Percentiles rank a stretch among this genome's conserved stretches.
Conservation (phyloP, 345 rosid genomes). For the Kandelia obovata region DNA sequence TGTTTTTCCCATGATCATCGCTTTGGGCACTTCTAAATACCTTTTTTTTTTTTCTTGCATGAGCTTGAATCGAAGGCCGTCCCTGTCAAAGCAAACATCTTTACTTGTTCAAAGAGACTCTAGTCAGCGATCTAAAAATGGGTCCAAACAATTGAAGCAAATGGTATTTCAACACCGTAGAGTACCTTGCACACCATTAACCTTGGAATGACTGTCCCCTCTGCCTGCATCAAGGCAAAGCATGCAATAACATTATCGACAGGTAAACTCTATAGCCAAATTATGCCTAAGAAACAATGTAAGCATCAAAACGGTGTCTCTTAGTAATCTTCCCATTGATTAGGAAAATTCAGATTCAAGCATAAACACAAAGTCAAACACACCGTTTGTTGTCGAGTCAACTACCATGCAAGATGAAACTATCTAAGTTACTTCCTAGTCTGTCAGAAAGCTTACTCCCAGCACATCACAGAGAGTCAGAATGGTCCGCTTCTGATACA, state of each 20-base stretch:
- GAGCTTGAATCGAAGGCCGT: conserved; percentile 78
- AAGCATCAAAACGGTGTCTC: too few species aligned
- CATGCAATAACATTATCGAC: background rate
- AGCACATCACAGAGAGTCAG: conserved; percentile 34
- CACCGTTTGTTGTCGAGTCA: conserved; percentile 59
- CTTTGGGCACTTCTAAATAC: conserved; percentile 40
- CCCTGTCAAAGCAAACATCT: conserved; percentile 59
- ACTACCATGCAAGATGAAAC: conserved; percentile 30
- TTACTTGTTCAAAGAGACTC: conserved; percentile 28
- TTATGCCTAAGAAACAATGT: too few species aligned
- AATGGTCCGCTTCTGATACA: conserved; percentile 34
- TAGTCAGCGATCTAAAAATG: conserved; percentile 36
- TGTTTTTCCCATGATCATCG: conserved; percentile 37
- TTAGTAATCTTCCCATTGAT: too few species aligned
- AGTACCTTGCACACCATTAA: conserved; percentile 47
- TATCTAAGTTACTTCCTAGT: conserved; percentile 53
- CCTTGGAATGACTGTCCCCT: conserved; percentile 32
- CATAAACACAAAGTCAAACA: background rate
- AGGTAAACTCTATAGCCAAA: too few species aligned
- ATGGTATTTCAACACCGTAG: conserved; percentile 3
- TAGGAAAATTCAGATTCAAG: too few species aligned
- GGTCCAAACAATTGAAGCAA: conserved; percentile 12
- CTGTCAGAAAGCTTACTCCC: conserved; percentile 81
- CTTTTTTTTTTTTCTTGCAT: conserved; percentile 33
- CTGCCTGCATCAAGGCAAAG: conserved; percentile 48